Percentiles rank a stretch among this genome's conserved stretches.
Evolutionary conservation across 257 asterid genomes (phyloP).

Genomic region (Gardenia jasminoides): DNA sequence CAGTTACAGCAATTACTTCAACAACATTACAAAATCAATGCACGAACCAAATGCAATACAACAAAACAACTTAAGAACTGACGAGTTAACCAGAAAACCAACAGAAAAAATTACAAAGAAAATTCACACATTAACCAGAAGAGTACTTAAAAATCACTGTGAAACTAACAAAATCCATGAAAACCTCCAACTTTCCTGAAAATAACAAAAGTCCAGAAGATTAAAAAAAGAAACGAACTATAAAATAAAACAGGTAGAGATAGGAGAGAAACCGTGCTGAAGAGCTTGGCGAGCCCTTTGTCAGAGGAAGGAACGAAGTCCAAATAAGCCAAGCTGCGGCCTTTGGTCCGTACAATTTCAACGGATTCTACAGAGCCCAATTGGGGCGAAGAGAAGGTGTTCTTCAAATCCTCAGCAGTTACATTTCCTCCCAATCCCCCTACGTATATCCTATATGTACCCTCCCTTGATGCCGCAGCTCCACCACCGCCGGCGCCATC

Average conservation of each 20-base stretch:
- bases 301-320: slow-evolving; percentile 77
- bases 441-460: slow-evolving; percentile 50
- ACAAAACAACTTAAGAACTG: too few relatives aligned
- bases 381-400: slow-evolving; percentile 70
- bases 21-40: background rate
- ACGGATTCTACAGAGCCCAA: slow-evolving; percentile 69
- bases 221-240: too few relatives aligned
- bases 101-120: background rate
- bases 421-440: slow-evolving; percentile 81
- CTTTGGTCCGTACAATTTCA: slow-evolving; percentile 73
- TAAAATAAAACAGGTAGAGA: slow-evolving; percentile 10
- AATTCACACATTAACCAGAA: background rate
- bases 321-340: slow-evolving; percentile 82
- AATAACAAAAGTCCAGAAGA: background rate
- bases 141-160: too few relatives aligned
- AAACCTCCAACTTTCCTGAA: too few relatives aligned
- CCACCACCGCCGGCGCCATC: background rate
- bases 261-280: slow-evolving; percentile 66
- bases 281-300: slow-evolving; percentile 81
- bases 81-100: too few relatives aligned
- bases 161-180: too few relatives aligned
- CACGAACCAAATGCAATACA: background rate
- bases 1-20: background rate
- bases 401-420: slow-evolving; percentile 56
- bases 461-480: background rate